phyloP scores from a whole-genome alignment of 345 rosid genomes.

The Syzygium aromaticum region DNA sequence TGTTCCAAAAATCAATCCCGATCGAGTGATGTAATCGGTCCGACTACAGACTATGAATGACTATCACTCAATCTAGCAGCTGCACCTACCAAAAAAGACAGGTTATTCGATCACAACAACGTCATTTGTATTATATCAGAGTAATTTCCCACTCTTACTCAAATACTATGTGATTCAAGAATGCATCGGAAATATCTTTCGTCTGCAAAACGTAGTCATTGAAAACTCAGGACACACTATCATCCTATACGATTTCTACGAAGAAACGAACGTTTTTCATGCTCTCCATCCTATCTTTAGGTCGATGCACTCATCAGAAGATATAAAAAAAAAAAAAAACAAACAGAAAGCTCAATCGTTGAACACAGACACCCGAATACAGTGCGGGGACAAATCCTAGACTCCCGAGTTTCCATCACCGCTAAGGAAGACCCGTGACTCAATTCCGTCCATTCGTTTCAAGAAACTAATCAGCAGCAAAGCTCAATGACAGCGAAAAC shows the following conservation, averaged over 20 bases:
- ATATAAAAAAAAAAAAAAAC: not conserved
- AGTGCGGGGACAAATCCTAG: not conserved
- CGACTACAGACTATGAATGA: not conserved
- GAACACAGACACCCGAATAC: not conserved
- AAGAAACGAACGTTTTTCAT: too few relatives aligned
- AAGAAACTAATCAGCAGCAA: not conserved
- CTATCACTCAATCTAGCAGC: not conserved
- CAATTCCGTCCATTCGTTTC: not conserved
- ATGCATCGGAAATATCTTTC: not conserved
- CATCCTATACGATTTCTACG: not conserved
- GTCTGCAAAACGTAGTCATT: not conserved
- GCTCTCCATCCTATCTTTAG: too few relatives aligned
- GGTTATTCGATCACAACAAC: not conserved
- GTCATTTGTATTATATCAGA: not conserved
- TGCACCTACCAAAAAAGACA: not conserved
- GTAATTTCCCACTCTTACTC: not conserved
- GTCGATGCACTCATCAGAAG: not conserved
- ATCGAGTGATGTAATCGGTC: not conserved
- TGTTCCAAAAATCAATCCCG: not conserved
- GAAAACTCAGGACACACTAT: not conserved
- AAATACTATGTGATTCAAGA: not conserved
- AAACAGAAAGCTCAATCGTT: not conserved
- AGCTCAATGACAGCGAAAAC: not conserved
- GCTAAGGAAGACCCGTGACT: not conserved
- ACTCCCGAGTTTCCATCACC: not conserved